A percentile compares a stretch with the other conserved stretches of the same genome.
Evolutionary conservation across 108 stramenopile species (phyloP).

Genomic region (Nitzschia putrida): DNA sequence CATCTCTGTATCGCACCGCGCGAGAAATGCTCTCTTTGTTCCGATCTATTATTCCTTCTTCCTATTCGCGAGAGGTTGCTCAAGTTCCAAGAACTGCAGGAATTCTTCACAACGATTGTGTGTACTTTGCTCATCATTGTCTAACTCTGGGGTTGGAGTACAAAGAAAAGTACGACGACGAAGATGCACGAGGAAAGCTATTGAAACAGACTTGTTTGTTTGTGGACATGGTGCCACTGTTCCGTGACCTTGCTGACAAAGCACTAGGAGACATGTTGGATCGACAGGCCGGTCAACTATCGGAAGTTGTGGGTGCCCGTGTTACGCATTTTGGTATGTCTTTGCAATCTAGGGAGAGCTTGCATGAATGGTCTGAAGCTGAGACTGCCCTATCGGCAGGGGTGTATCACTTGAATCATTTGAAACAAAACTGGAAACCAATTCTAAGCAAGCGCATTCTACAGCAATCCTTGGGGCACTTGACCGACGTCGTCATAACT

Average conservation of each 20-base stretch:
- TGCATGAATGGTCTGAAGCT: slow-evolving; percentile 83
- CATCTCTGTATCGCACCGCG: slow-evolving; percentile 65
- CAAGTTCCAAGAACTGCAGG: slow-evolving; percentile 81
- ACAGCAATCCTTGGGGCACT: slow-evolving; percentile 62
- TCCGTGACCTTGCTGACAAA: slow-evolving; percentile 74
- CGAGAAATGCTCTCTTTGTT: slow-evolving; percentile 75
- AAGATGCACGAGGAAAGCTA: slow-evolving; percentile 43
- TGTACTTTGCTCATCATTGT: slow-evolving; percentile 71
- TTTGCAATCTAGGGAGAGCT: slow-evolving; percentile 65
- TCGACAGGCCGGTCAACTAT: slow-evolving; percentile 61
- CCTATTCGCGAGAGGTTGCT: slow-evolving; percentile 58
- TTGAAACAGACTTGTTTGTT: slow-evolving; percentile 70
- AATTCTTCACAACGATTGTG: slow-evolving; percentile 80
- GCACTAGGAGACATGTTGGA: slow-evolving; percentile 76
- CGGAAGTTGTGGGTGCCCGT: slow-evolving; percentile 60
- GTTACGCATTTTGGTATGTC: slow-evolving; percentile 52
- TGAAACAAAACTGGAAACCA: slow-evolving; percentile 68
- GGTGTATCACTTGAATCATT: slow-evolving; percentile 69
- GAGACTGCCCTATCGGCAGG: slow-evolving; percentile 76
- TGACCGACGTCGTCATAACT: slow-evolving; percentile 65
- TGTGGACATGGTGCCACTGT: slow-evolving; percentile 83
- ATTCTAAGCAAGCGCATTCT: slow-evolving; percentile 62
- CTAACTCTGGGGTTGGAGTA: slow-evolving; percentile 79
- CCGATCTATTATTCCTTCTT: slow-evolving; percentile 73
- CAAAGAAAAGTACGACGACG: slow-evolving; percentile 51